Conservation (phyloP, 1,284 basidiomycete species). For the Ceratobasidium sp. region DNA sequence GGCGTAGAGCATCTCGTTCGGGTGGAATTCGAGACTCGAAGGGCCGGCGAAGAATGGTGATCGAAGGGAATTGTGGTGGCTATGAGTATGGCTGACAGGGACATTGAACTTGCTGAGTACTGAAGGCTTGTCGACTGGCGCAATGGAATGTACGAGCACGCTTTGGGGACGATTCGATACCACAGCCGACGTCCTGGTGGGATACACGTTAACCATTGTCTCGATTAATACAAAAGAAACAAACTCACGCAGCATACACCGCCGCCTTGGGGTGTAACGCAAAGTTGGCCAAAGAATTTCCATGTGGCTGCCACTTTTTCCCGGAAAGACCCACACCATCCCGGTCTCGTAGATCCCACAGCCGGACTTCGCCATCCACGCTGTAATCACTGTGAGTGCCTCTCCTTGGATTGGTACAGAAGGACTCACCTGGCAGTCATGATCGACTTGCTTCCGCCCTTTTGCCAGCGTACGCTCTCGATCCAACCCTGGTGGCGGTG, state of each 20-base stretch:
- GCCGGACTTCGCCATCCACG: conserved; percentile 85
- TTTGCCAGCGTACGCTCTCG: conserved; percentile 88
- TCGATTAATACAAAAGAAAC: conserved; percentile 29
- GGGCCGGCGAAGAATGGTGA: conserved; percentile 67
- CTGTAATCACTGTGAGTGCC: conserved; percentile 53
- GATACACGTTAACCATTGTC: conserved; percentile 22
- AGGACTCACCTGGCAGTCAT: conserved; percentile 83
- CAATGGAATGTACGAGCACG: conserved; percentile 63
- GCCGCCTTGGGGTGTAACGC: conserved; percentile 87
- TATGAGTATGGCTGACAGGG: conserved; percentile 62
- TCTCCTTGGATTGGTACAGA: conserved; percentile 15
- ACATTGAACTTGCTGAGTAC: conserved; percentile 53
- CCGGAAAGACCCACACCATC: conserved; percentile 60
- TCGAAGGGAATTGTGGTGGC: conserved; percentile 54
- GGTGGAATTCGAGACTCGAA: conserved; percentile 75
- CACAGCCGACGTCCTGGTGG: conserved; percentile 65
- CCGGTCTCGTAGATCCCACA: conserved; percentile 88
- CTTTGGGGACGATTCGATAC: conserved; percentile 64
- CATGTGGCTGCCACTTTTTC: conserved; percentile 67
- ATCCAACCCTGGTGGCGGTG: conserved; percentile 90
- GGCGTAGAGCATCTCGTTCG: conserved; percentile 79
- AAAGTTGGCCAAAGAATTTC: conserved; percentile 79
- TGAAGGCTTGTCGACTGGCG: conserved; percentile 44
- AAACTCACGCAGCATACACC: conserved; percentile 86
- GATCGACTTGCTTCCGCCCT: conserved; percentile 73